Percentiles rank a stretch among this genome's conserved stretches.
phyloP scores from a whole-genome alignment of 2,329 filamentous ascomycete species.

The Zelopaecilomyces penicillatus region DNA sequence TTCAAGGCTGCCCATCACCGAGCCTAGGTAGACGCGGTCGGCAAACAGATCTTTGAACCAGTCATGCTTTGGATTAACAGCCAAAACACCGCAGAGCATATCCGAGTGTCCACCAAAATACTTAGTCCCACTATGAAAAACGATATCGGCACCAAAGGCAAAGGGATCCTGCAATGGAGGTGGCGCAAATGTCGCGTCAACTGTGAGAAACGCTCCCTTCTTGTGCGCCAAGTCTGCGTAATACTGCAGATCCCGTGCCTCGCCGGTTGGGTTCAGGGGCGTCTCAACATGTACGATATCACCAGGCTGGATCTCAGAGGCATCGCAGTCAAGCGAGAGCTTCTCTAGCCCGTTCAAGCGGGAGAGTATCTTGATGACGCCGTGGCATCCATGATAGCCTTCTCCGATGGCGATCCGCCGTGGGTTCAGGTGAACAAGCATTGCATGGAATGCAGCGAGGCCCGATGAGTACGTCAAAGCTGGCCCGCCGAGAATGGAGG shows the following conservation, averaged over 20 bases:
- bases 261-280: constrained; percentile 83
- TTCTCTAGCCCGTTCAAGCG: constrained; percentile 69
- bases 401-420: constrained; percentile 71
- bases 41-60: constrained; percentile 53
- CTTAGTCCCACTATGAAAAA: constrained; percentile 93
- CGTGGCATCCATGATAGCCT: constrained; percentile 92
- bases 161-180: constrained; percentile 87
- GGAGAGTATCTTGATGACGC: constrained; percentile 64
- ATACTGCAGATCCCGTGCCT: constrained; percentile 61
- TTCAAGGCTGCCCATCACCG: constrained; percentile 82
- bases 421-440: constrained; percentile 78
- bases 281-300: constrained; percentile 91
- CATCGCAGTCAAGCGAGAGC: constrained; percentile 61
- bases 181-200: constrained; percentile 89
- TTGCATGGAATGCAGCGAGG: constrained; percentile 78
- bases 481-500: constrained; percentile 61
- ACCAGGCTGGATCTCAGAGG: constrained; percentile 59
- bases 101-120: constrained; percentile 95
- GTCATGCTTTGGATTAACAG: constrained; percentile 45
- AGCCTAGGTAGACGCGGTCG: constrained; percentile 72
- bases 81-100: constrained; percentile 79
- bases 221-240: constrained; percentile 67
- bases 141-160: constrained; percentile 66
- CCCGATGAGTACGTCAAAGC: constrained; percentile 75
- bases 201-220: constrained; percentile 65